Evolutionary conservation across 2,329 filamentous ascomycete species (phyloP), one percentile per base, ranked within the genome.

Genomic region (Scedosporium dehoogii): DNA sequence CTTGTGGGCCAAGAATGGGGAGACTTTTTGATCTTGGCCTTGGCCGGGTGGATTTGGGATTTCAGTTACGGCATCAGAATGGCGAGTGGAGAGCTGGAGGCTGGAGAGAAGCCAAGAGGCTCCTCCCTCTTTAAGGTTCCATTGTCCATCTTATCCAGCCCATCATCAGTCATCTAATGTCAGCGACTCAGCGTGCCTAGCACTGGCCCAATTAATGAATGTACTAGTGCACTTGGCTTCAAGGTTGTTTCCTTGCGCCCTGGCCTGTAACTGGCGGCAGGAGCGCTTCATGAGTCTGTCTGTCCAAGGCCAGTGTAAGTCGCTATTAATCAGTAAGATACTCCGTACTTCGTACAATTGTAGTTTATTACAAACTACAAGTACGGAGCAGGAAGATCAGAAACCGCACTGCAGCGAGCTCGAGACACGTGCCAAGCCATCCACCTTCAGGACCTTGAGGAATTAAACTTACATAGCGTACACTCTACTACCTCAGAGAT

Each of bases 31-130:
- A 23, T 38, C 33, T 55, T 14, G 23, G 51, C 18, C 51, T 55
- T 55, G 23, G 51, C 51, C 29, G 23, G 51, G 21, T 7, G 7
- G 51, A 12, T 55, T 55, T 23, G 51, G 51, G 51, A 55, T 55
- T 55, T 55, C 51, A 55, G 51, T 55, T 55, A 55, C 51, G 51
- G 18, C 51, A 55, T 55, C n/a, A 55, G 51, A 55, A 55, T 29
- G 18, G 23, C 23, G 51, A 23, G 51, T 25, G 18, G 51, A 55
- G 51, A 23, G 23, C 18, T 25, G 6, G 51, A 55, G 51, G 21
- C 23, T 55, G 51, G 23, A 27, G 23, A 27, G 12, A 18, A 10
- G 51, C 18, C 51, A 23, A 55, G 23, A 55, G 23, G 51, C 51
- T 55, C 51, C 33, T 38, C 33, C 33, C 33, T 38, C 33, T 14